phyloP scores from a whole-genome alignment of 2,329 filamentous ascomycete species.

The Ceratocystiopsis sp. region DNA sequence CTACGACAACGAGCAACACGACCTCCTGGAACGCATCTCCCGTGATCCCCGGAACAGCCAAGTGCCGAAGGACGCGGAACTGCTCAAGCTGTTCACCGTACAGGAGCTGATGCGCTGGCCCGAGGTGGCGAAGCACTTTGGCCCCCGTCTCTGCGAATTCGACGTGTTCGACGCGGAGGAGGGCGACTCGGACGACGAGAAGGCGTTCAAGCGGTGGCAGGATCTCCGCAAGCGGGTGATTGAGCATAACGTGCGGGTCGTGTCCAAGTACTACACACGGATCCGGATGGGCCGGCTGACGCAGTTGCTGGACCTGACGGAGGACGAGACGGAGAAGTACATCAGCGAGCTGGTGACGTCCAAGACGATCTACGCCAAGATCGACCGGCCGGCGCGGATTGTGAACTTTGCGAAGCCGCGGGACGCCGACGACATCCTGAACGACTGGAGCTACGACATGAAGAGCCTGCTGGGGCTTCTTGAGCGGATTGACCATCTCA shows the following conservation, averaged over 20 bases:
- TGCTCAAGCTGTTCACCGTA: slow-evolving; percentile 88
- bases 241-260: slow-evolving; percentile 94
- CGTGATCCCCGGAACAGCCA: slow-evolving; percentile 66
- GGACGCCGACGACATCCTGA: slow-evolving; percentile 88
- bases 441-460: slow-evolving; percentile 96
- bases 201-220: slow-evolving; percentile 75
- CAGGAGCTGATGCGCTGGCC: slow-evolving; percentile 98
- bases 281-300: slow-evolving; percentile 86
- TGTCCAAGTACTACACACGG: slow-evolving; percentile 97
- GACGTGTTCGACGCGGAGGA: slow-evolving; percentile 69
- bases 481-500: slow-evolving; percentile 86
- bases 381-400: slow-evolving; percentile 80
- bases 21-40: slow-evolving; percentile 85
- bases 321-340: slow-evolving; percentile 97
- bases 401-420: slow-evolving; percentile 91
- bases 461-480: slow-evolving; percentile 54
- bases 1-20: slow-evolving; percentile 96
- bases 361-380: slow-evolving; percentile 96
- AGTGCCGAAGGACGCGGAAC: slow-evolving; percentile 63
- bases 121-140: slow-evolving; percentile 75
- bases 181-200: slow-evolving; percentile 53
- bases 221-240: slow-evolving; percentile 96
- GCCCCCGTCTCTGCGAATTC: slow-evolving; percentile 69
- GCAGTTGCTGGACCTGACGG: slow-evolving; percentile 74
- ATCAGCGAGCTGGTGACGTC: slow-evolving; percentile 92